phyloP scores from a whole-genome alignment of 176 grass and related monocot species.

The Dendrocalamus sinicus region DNA sequence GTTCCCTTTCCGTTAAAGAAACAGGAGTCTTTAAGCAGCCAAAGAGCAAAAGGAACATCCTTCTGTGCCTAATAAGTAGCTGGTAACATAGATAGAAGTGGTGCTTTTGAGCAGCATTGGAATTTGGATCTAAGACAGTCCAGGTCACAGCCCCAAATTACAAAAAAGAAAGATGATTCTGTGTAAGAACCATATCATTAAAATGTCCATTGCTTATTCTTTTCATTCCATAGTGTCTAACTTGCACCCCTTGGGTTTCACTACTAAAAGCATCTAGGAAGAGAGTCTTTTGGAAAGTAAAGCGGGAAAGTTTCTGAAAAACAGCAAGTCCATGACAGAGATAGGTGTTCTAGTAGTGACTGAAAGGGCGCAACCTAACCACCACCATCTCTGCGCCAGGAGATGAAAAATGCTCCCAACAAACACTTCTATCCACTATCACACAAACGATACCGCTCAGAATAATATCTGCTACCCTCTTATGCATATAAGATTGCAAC shows the following conservation, averaged over 20 bases:
- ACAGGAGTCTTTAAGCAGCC: not conserved
- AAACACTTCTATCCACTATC: not conserved
- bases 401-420: constrained; percentile 5
- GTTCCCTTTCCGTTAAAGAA: not conserved
- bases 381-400: not conserved
- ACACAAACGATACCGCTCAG: not conserved
- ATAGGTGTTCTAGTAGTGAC: constrained; percentile 26
- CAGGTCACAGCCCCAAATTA: not conserved
- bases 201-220: not conserved
- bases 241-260: not conserved
- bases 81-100: not conserved
- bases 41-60: not conserved
- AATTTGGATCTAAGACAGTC: not conserved
- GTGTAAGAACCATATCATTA: not conserved
- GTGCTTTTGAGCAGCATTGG: not conserved
- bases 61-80: not conserved
- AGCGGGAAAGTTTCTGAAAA: constrained; percentile 36
- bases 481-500: constrained; percentile 9
- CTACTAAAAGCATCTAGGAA: not conserved
- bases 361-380: constrained; percentile 4
- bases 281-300: not conserved
- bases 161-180: not conserved
- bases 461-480: not conserved
- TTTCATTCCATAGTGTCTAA: not conserved
- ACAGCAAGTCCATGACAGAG: constrained; percentile 29